These are phyloP conservation scores for Ceratonia siliqua DNA, from an alignment of 306 rosid species.

Conservation along the genomic window DNA sequence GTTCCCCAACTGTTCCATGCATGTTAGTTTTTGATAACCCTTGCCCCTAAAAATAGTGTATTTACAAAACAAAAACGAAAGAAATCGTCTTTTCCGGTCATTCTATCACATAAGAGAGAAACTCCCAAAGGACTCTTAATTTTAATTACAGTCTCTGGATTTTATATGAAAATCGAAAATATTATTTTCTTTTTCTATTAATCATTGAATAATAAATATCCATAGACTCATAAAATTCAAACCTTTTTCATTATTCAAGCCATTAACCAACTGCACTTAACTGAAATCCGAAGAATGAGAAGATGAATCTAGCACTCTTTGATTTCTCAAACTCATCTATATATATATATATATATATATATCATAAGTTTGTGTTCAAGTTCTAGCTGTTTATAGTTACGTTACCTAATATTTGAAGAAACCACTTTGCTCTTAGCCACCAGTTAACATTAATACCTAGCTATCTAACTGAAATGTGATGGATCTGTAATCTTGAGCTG, in stretches of 20 bases:
- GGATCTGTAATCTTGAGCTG: constrained; percentile 22
- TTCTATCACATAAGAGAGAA: constrained; percentile 34
- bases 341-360: too few relatives aligned
- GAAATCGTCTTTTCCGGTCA: constrained; percentile 2
- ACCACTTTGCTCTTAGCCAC: background rate
- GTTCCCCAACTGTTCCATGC: constrained; percentile 43
- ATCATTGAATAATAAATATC: background rate
- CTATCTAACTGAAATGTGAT: constrained; percentile 10
- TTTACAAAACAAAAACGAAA: background rate
- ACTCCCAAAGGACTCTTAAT: constrained; percentile 7
- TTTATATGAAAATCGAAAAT: background rate
- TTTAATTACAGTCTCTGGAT: constrained; percentile 25
- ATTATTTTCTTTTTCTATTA: background rate
- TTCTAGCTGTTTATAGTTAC: background rate
- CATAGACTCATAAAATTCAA: background rate
- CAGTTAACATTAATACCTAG: constrained; percentile 27
- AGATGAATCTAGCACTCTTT: too few relatives aligned
- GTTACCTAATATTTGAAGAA: constrained; percentile 2
- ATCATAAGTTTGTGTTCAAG: background rate
- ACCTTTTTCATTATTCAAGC: too few relatives aligned
- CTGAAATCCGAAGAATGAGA: too few relatives aligned
- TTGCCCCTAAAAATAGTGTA: constrained; percentile 32
- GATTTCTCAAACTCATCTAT: background rate
- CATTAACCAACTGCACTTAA: background rate
- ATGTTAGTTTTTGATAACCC: constrained; percentile 30